These are phyloP conservation scores for Aspergillus homomorphus DNA, from an alignment of 495 filamentous ascomycete species.

Conservation along the genomic window DNA sequence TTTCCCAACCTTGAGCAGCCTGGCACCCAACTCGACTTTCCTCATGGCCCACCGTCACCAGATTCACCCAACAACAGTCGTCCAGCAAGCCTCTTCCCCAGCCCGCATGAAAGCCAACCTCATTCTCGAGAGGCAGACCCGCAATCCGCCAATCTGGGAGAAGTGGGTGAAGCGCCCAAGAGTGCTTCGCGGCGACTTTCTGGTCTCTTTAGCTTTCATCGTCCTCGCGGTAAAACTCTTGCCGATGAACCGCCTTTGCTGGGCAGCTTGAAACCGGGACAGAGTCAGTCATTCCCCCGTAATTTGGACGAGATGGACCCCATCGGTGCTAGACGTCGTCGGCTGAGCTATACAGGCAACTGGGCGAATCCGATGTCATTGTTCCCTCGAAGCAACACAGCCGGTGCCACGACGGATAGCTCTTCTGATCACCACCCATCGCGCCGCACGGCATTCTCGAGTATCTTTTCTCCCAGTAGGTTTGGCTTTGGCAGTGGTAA, in stretches of 20 bases:
- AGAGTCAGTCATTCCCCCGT: slow-evolving; percentile 82
- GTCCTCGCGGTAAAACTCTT: slow-evolving; percentile 66
- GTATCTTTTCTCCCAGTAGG: slow-evolving; percentile 43
- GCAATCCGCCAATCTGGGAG: slow-evolving; percentile 33
- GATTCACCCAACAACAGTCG: slow-evolving; percentile 59
- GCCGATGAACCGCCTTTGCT: slow-evolving; percentile 67
- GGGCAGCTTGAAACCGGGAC: slow-evolving; percentile 68
- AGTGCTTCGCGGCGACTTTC: slow-evolving; percentile 54
- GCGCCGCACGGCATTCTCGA: slow-evolving; percentile 42
- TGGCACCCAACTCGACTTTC: slow-evolving; percentile 34
- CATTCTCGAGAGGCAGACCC: slow-evolving; percentile 38
- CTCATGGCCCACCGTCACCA: slow-evolving; percentile 66
- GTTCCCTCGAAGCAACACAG: slow-evolving; percentile 46
- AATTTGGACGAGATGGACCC: slow-evolving; percentile 65
- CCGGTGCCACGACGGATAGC: slow-evolving; percentile 40
- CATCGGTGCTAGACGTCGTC: slow-evolving; percentile 60
- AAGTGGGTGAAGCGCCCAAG: slow-evolving; percentile 44
- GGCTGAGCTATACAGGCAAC: slow-evolving; percentile 62
- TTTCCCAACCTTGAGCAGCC: slow-evolving; percentile 39
- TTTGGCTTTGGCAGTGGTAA: slow-evolving; percentile 42
- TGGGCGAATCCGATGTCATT: slow-evolving; percentile 58
- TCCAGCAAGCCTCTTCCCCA: slow-evolving; percentile 63
- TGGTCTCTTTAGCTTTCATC: slow-evolving; percentile 63
- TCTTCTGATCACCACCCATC: slow-evolving; percentile 46
- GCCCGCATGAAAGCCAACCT: slow-evolving; percentile 63